A percentile compares a stretch with the other conserved stretches of the same genome.
phyloP scores from a whole-genome alignment of 495 filamentous ascomycete genomes.

The Cercophora samala region DNA sequence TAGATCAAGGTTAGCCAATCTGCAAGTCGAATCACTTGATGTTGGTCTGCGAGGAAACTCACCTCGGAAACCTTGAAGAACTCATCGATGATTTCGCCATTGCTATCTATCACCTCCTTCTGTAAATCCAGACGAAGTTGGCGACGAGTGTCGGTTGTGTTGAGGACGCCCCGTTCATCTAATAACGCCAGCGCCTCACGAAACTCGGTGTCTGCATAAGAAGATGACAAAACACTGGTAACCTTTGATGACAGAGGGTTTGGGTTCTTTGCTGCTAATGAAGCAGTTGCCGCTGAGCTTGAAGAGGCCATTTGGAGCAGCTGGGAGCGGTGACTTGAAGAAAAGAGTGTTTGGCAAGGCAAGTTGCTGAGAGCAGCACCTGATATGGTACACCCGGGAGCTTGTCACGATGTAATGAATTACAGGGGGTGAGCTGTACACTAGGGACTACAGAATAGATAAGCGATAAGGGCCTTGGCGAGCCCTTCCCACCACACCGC shows the following conservation, averaged over 20 bases:
- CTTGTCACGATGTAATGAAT: background rate
- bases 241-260: slow-evolving; percentile 55
- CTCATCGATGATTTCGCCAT: slow-evolving; percentile 85
- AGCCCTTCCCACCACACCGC: slow-evolving; percentile 15
- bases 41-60: slow-evolving; percentile 12
- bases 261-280: slow-evolving; percentile 15
- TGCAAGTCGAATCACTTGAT: background rate
- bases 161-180: slow-evolving; percentile 66
- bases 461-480: slow-evolving; percentile 15
- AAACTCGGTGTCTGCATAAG: slow-evolving; percentile 90
- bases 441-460: no score
- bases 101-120: slow-evolving; percentile 88
- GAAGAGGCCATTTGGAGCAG: background rate
- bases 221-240: slow-evolving; percentile 80
- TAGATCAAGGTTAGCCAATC: background rate
- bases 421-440: background rate
- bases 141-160: slow-evolving; percentile 75
- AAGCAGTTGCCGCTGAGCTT: slow-evolving; percentile 10
- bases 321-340: background rate
- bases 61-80: slow-evolving; percentile 92
- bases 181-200: slow-evolving; percentile 77
- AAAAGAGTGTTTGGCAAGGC: background rate
- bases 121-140: slow-evolving; percentile 81
- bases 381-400: slow-evolving; percentile 7
- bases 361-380: background rate